phyloP scores from a whole-genome alignment of 176 grass and related monocot genomes.

The Urochloa ruziziensis region DNA sequence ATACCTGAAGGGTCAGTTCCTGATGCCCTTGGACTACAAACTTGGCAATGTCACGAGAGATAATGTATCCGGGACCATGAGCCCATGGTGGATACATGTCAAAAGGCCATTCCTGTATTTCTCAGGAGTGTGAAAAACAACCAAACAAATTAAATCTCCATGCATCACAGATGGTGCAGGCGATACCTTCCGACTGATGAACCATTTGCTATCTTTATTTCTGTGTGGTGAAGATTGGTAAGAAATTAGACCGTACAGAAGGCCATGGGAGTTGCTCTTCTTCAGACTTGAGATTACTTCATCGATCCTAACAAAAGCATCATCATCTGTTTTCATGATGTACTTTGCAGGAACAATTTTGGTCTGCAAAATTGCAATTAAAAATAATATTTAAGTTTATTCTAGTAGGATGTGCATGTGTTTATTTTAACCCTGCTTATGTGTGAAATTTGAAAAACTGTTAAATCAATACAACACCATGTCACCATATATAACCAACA shows the following conservation, averaged over 20 bases:
- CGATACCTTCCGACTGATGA: slow-evolving; percentile 80
- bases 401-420: neutral
- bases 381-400: slow-evolving; percentile 17
- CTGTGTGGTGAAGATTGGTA: slow-evolving; percentile 81
- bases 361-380: slow-evolving; percentile 53
- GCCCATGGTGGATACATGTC: slow-evolving; percentile 84
- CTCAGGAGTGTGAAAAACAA: slow-evolving; percentile 27
- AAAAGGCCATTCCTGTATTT: slow-evolving; percentile 67
- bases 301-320: slow-evolving; percentile 94
- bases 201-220: slow-evolving; percentile 91
- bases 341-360: slow-evolving; percentile 75
- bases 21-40: slow-evolving; percentile 75
- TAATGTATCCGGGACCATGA: slow-evolving; percentile 91
- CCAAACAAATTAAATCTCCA: neutral
- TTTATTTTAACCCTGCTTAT: neutral
- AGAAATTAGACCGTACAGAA: slow-evolving; percentile 89
- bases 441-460: neutral
- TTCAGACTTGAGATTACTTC: slow-evolving; percentile 77
- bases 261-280: slow-evolving; percentile 46
- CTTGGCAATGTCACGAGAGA: slow-evolving; percentile 78
- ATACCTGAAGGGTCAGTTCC: slow-evolving; percentile 74
- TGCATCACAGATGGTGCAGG: neutral
- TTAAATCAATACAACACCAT: slow-evolving; percentile 19
- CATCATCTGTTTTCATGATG: slow-evolving; percentile 99
- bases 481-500: slow-evolving; percentile 1